Base-by-base conservation (phyloP, 163 green algal genomes). In the Chlamydomonas reinhardtii region DNA sequence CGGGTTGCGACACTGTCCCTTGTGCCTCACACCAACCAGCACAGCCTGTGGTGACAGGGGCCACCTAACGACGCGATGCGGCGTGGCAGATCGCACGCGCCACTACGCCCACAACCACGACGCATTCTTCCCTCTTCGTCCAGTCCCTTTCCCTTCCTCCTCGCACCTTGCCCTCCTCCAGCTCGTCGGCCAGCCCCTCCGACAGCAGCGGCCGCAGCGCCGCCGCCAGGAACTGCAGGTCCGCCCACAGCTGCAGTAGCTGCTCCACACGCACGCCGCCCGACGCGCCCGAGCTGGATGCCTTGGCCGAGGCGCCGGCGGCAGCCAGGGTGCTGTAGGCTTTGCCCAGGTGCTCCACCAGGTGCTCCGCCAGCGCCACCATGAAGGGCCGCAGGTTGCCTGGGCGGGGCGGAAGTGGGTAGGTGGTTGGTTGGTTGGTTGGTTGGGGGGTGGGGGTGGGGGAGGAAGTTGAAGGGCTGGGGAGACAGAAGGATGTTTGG, bases 301-400 rank as follows among this genome's bases (percentile, higher is more conserved):
- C 14, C 14, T 56, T 20, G 20, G 19, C 34, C 32, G 39, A n/a
- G 59, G 31, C 34, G 37, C 4, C 32, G 31, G 24, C 43, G 17
- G 29, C 31, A 31, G 56, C 71, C 29, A 86, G 34, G 34, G 14
- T 9, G 25, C 25, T 27, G 80, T 32, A 79, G 15, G 70, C 80
- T 14, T 22, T 25, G 32, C 0, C 22, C 59, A 87, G 61, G 54
- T 69, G 54, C 1, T 69, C 66, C 82, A 87, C 82, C n/a, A 87
- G 72, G 0, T 70, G 82, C 82, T 87, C 82, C 61, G 72, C 82
- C 61, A 87, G 72, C 5, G 82, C 82, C 72, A 82, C 82, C 82
- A 87, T 81, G 82, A 87, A 87, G 59, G 82, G 81, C 8, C 37
- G 61, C 59, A 87, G 82, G 82, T 87, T 87, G 82, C 82, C 82